These are phyloP conservation scores for Trichoderma sp. DNA, from an alignment of 2,329 filamentous ascomycete species.

Conservation along the genomic window DNA sequence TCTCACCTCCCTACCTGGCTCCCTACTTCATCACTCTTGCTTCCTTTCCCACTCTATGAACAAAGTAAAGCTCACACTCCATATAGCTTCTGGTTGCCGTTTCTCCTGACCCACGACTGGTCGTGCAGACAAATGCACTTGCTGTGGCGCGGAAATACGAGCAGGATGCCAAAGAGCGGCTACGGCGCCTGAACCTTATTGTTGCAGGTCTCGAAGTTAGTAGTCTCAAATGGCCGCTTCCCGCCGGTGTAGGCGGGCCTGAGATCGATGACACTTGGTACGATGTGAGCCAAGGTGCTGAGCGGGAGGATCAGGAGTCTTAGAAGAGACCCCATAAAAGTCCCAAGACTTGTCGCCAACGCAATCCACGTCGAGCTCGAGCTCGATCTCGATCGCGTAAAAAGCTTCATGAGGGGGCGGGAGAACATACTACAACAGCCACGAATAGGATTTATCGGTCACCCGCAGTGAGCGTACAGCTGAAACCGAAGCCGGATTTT, in stretches of 20 bases:
- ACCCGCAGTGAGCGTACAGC: background rate
- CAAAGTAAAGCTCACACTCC: background rate
- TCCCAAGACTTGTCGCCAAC: background rate
- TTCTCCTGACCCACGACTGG: conserved; percentile 60
- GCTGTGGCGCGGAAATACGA: conserved; percentile 69
- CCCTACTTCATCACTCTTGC: background rate
- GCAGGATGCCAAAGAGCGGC: conserved; percentile 68
- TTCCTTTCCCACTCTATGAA: background rate
- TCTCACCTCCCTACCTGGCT: background rate
- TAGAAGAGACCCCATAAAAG: background rate
- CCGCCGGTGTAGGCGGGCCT: conserved; percentile 13
- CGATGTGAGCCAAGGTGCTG: conserved; percentile 26
- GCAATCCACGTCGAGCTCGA: background rate
- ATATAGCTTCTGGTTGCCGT: conserved; percentile 68
- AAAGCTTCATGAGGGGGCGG: background rate
- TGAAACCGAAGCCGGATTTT: background rate
- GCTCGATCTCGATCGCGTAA: background rate
- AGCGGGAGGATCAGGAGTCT: conserved; percentile 11
- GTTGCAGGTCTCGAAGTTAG: conserved; percentile 70
- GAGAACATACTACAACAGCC: background rate
- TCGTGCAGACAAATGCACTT: conserved; percentile 68
- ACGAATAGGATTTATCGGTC: background rate
- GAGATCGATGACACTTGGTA: conserved; percentile 35
- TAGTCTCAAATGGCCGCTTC: conserved; percentile 24
- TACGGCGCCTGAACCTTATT: conserved; percentile 73